These are phyloP conservation scores for Paraglomus brasilianum DNA, from an alignment of 192 early-diverging fungal genomes.

Conservation along the genomic window DNA sequence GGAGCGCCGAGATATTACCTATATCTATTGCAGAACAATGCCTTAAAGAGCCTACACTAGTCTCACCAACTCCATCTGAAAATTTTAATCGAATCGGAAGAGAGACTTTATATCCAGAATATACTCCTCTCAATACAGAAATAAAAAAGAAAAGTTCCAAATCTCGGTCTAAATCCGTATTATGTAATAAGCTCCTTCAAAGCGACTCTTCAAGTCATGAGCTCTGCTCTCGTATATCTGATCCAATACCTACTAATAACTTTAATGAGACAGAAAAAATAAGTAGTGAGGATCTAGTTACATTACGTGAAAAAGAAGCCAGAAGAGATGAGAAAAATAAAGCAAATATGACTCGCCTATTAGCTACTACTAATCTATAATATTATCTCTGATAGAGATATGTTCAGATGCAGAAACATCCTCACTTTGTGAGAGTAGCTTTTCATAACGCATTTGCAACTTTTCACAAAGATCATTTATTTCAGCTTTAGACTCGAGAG, in stretches of 20 bases:
- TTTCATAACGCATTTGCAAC: conserved; percentile 8
- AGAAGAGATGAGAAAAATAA: neutral
- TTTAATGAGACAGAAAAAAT: conserved; percentile 11
- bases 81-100: conserved; percentile 13
- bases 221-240: conserved; percentile 17
- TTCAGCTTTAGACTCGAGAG: neutral
- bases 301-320: neutral
- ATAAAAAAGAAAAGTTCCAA: conserved; percentile 29
- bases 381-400: neutral
- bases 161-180: conserved; percentile 10
- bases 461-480: conserved; percentile 11
- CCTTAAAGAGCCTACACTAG: neutral
- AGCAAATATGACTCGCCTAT: conserved; percentile 2
- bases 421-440: too few relatives aligned
- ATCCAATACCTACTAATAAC: conserved; percentile 17
- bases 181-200: too few relatives aligned
- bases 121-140: conserved; percentile 16
- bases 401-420: too few relatives aligned
- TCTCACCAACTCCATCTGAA: neutral
- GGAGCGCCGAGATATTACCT: conserved; percentile 1
- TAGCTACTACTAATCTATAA: neutral
- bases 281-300: neutral
- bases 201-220: too few relatives aligned
- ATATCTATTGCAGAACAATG: too few relatives aligned
- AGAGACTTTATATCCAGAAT: neutral